Conservation (phyloP, 2,329 filamentous ascomycete genomes). For the Eutypella sp. region DNA sequence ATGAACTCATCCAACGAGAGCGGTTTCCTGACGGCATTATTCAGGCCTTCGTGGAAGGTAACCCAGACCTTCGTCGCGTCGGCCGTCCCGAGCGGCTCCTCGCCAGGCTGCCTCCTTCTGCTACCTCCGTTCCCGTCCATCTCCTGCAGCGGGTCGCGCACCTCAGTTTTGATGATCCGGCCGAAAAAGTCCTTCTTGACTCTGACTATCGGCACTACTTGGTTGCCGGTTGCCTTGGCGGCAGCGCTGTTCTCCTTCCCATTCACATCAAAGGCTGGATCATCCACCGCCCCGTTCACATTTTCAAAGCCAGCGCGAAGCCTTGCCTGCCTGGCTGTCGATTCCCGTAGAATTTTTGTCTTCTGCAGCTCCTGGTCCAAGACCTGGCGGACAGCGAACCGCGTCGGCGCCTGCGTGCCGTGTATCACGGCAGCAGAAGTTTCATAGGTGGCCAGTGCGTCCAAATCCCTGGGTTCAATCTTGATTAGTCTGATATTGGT, state of each 20-base stretch:
- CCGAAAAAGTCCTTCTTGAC: conserved; percentile 38
- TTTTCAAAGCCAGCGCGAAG: conserved; percentile 56
- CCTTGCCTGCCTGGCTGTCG: conserved; percentile 60
- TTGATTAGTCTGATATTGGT: too few relatives aligned
- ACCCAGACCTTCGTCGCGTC: conserved; percentile 66
- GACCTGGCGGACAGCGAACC: conserved; percentile 92
- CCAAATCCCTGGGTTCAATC: conserved; percentile 66
- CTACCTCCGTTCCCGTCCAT: conserved; percentile 31
- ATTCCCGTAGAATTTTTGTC: conserved; percentile 62
- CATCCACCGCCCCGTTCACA: too few relatives aligned
- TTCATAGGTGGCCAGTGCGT: conserved; percentile 70
- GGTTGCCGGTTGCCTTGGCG: conserved; percentile 13
- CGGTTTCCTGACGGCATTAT: conserved; percentile 73
- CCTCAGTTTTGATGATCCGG: conserved; percentile 28
- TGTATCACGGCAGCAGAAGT: conserved; percentile 54
- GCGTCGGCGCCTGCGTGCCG: conserved; percentile 62
- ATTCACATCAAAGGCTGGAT: conserved; percentile 30
- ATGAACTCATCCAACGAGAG: conserved; percentile 67
- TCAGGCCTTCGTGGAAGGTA: conserved; percentile 71
- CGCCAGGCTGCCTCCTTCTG: conserved; percentile 20
- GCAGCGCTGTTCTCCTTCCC: conserved; percentile 28
- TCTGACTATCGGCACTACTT: conserved; percentile 25
- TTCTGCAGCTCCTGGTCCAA: conserved; percentile 85
- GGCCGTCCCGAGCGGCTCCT: conserved; percentile 27
- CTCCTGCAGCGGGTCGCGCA: conserved; percentile 29